Percentiles rank a stretch among this genome's conserved stretches.
phyloP scores from a whole-genome alignment of 768 basidiomycete species.

The Tricholoma matsutake region DNA sequence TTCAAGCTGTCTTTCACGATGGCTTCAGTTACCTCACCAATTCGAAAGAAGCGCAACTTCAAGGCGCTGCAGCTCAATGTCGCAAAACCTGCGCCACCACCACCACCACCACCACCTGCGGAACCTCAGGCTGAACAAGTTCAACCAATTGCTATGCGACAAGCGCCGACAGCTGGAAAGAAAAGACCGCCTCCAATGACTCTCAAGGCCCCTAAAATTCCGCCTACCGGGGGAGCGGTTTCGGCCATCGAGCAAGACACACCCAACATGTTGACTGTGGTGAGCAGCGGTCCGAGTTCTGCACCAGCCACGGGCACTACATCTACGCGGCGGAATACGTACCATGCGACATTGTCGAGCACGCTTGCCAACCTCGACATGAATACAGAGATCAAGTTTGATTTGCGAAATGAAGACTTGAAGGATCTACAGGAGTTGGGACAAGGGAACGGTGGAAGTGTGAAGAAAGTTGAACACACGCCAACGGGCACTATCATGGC shows the following conservation, averaged over 20 bases:
- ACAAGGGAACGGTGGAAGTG: slow-evolving; percentile 95
- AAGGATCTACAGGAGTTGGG: slow-evolving; percentile 90
- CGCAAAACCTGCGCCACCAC: slow-evolving; percentile 35
- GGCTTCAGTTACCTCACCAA: slow-evolving; percentile 34
- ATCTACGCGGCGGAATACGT: slow-evolving; percentile 61
- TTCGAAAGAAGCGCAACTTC: slow-evolving; percentile 92
- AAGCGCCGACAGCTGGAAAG: slow-evolving; percentile 51
- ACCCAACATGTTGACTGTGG: slow-evolving; percentile 43
- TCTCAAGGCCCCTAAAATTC: slow-evolving; percentile 67
- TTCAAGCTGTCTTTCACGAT: slow-evolving; percentile 6
- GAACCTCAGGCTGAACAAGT: slow-evolving; percentile 23
- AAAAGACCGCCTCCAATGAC: slow-evolving; percentile 83
- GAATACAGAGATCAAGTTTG: slow-evolving; percentile 81
- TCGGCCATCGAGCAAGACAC: slow-evolving; percentile 41
- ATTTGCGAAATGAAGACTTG: slow-evolving; percentile 86
- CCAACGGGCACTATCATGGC: slow-evolving; percentile 95
- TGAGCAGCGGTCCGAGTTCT: slow-evolving; percentile 47
- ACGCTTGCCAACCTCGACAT: slow-evolving; percentile 86
- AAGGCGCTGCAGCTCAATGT: slow-evolving; percentile 79
- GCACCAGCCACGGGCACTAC: slow-evolving; percentile 50
- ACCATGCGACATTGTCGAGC: slow-evolving; percentile 76
- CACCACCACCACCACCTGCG: slow-evolving; percentile 31
- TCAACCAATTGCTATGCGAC: slow-evolving; percentile 42
- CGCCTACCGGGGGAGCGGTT: slow-evolving; percentile 37
- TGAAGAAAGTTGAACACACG: slow-evolving; percentile 91